phyloP scores from a whole-genome alignment of 2,329 filamentous ascomycete species.

The Fusarium buxicola region DNA sequence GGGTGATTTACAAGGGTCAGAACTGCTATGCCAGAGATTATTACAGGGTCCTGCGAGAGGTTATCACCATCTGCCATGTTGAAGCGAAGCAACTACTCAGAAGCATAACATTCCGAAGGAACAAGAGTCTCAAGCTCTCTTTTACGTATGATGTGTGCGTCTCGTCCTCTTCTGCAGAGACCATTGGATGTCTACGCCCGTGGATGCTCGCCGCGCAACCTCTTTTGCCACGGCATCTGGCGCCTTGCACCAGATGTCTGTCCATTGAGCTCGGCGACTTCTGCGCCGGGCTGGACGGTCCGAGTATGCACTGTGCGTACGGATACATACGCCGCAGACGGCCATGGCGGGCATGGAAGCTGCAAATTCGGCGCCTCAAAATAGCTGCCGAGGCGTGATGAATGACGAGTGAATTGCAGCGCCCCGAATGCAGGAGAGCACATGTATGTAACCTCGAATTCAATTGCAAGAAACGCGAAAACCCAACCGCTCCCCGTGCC shows the following conservation, averaged over 20 bases:
- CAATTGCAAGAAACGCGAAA: conserved; percentile 5
- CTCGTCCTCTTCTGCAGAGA: conserved; percentile 9
- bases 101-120: too few relatives aligned
- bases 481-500: not conserved
- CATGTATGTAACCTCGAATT: conserved; percentile 26
- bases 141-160: conserved; percentile 11
- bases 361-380: conserved; percentile 25
- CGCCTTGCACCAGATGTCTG: conserved; percentile 5
- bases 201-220: conserved; percentile 26
- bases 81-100: conserved; percentile 2
- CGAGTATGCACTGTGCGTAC: conserved; percentile 32
- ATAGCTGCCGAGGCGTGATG: conserved; percentile 22
- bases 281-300: conserved; percentile 29
- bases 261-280: conserved; percentile 18
- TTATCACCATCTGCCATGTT: conserved; percentile 18
- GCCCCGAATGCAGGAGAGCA: conserved; percentile 28
- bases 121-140: conserved; percentile 11
- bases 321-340: conserved; percentile 13
- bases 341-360: conserved; percentile 14
- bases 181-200: conserved; percentile 19
- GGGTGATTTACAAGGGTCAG: conserved; percentile 28
- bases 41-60: conserved; percentile 24
- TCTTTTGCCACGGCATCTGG: conserved; percentile 38
- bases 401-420: conserved; percentile 35
- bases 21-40: conserved; percentile 33